These are phyloP conservation scores for Aspergillus nanangensis DNA, from an alignment of 495 filamentous ascomycete species.

Conservation along the genomic window DNA sequence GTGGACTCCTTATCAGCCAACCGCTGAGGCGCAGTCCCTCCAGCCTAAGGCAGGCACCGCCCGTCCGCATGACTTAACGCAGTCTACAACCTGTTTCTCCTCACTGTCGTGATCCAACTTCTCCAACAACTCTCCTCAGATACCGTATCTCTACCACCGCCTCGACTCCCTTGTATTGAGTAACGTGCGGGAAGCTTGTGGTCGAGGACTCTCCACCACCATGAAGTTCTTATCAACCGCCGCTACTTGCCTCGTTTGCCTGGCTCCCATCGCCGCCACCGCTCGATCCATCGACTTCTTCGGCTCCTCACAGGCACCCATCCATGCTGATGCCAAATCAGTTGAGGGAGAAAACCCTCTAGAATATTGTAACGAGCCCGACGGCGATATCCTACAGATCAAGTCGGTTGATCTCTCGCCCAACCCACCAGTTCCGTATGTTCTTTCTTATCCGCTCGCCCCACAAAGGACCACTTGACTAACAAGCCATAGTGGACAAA, in stretches of 20 bases:
- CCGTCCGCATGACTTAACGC: constrained; percentile 5
- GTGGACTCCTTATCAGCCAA: not conserved
- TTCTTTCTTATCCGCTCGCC: constrained; percentile 14
- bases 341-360: constrained; percentile 42
- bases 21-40: not conserved
- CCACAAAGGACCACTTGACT: constrained; percentile 4
- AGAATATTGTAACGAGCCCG: constrained; percentile 63
- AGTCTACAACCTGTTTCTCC: too few relatives aligned
- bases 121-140: not conserved
- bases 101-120: not conserved
- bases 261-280: constrained; percentile 29
- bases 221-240: constrained; percentile 47
- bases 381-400: constrained; percentile 62
- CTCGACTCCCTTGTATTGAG: too few relatives aligned
- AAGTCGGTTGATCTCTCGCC: constrained; percentile 74
- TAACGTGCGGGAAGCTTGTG: too few relatives aligned
- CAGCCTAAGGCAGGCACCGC: constrained; percentile 5
- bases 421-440: constrained; percentile 86
- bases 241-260: constrained; percentile 26
- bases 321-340: constrained; percentile 14
- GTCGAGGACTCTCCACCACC: constrained; percentile 7
- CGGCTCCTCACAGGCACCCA: constrained; percentile 22
- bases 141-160: not conserved
- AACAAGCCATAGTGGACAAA: constrained; percentile 57
- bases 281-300: constrained; percentile 27